These are phyloP conservation scores for Solanum pimpinellifolium DNA, from an alignment of 257 asterid genomes.

Conservation along the genomic window DNA sequence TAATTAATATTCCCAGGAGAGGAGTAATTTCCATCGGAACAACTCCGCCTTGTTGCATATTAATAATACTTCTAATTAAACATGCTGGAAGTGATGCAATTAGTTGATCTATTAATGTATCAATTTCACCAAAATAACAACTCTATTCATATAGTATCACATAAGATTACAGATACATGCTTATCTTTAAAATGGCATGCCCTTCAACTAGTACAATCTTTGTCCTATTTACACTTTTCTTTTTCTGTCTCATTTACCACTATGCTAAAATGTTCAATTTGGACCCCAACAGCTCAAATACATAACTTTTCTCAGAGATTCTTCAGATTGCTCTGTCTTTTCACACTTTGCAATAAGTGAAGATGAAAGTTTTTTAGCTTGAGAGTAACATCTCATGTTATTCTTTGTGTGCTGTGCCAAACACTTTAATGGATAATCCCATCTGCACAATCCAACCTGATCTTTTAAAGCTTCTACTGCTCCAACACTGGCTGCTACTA, in stretches of 20 bases:
- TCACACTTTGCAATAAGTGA: neutral
- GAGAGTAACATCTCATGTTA: neutral
- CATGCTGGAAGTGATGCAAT: neutral
- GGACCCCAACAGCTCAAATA: constrained; percentile 26
- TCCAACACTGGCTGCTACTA: constrained; percentile 11
- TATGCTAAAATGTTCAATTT: neutral
- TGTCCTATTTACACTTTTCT: neutral
- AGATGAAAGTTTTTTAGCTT: constrained; percentile 6
- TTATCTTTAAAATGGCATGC: neutral
- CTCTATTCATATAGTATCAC: neutral
- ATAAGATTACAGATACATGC: neutral
- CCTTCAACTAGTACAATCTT: neutral
- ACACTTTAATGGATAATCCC: constrained; percentile 4
- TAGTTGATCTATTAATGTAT: neutral
- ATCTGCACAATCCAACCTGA: constrained; percentile 10
- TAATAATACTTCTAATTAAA: no score
- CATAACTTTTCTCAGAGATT: constrained; percentile 15
- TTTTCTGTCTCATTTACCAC: neutral
- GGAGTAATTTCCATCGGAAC: no score
- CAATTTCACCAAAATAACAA: neutral
- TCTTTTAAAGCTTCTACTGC: constrained; percentile 16
- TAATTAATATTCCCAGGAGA: no score
- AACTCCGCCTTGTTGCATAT: no score
- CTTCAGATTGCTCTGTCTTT: constrained; percentile 2
- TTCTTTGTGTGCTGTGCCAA: constrained; percentile 6